Base-by-base conservation (phyloP, 2,329 filamentous ascomycete genomes). In the Leptographium radiaticola region DNA sequence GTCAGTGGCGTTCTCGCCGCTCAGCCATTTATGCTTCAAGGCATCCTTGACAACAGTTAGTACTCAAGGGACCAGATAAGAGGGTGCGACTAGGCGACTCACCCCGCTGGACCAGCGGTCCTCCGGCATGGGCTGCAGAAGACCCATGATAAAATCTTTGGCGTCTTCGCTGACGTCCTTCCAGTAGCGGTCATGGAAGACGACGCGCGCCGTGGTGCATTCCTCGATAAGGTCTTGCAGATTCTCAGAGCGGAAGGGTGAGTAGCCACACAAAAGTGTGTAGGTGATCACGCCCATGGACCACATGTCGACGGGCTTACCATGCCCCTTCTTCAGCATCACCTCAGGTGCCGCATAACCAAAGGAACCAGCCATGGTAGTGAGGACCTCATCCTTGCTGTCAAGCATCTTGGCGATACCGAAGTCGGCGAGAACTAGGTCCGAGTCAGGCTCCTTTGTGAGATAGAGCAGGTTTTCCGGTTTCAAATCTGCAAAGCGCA, bases 261-360 rank as follows among this genome's bases (percentile, higher is more conserved):
- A 96, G 74, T 98, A 98, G 61, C 93, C 93, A 67, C 94, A 98
- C 51, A 98, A 86, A 33, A 98, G 77, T 16, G 93, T 98, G 71
- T 98, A 98, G 44, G 93, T 97, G 64, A 98, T 98, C 64, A 98
- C 93, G 58, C 93, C 93, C 71, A 98, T 79, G 4, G 93, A 97
- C 93, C 93, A 98, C 88, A 98, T 95, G 67, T 98, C 93, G 38
- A 97, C 93, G 6, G 93, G 89, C 71, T 97, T 98, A 67, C 93
- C 93, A 67, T 98, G 94, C 20, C 93, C 93, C 65, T 88, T 84
- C 76, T 96, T 96, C 59, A 95, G 77, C 93, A 98, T 98, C 56
- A 98, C 90, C 69, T 98, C 93, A 10, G 93, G 93, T 2, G 93
- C 93, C 20, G 93, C 93, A 65, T 98, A 98, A 53, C 93, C 93